These are phyloP conservation scores for Dictyostelium purpureum DNA, from an alignment of 78 protist species.

Conservation along the genomic window DNA sequence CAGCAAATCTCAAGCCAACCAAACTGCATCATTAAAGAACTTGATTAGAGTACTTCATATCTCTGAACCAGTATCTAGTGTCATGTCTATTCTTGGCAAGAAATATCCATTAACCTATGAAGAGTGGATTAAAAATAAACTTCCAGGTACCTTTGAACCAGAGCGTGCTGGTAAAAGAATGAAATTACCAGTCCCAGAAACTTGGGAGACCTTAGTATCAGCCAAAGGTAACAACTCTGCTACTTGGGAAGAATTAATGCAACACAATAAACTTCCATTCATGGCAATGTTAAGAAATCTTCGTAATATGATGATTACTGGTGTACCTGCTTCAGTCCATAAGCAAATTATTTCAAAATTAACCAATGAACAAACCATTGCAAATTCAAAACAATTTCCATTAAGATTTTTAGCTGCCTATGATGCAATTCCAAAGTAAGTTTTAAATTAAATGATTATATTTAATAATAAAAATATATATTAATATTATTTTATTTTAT, in stretches of 20 bases:
- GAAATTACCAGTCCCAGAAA: conserved; percentile 88
- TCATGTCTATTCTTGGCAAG: conserved; percentile 90
- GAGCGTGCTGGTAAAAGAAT: conserved; percentile 84
- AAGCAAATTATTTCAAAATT: conserved; percentile 44
- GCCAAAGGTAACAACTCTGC: conserved; percentile 85
- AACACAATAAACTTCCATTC: conserved; percentile 86
- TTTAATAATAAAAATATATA: no score
- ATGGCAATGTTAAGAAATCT: conserved; percentile 95
- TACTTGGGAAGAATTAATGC: conserved; percentile 89
- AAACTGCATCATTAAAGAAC: conserved; percentile 80
- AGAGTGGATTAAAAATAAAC: conserved; percentile 52
- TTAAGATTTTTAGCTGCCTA: conserved; percentile 87
- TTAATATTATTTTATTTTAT: no score
- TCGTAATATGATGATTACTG: conserved; percentile 86
- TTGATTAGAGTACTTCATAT: conserved; percentile 90
- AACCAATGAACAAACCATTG: conserved; percentile 75
- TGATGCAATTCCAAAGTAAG: conserved; percentile 81
- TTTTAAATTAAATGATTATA: no score
- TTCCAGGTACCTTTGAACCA: conserved; percentile 85
- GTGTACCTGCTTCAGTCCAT: conserved; percentile 34
- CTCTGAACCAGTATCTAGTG: conserved; percentile 65
- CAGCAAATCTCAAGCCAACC: neutral
- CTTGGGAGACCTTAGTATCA: conserved; percentile 92
- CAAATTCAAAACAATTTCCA: conserved; percentile 84
- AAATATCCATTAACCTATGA: conserved; percentile 84